Evolutionary conservation across 495 filamentous ascomycete genomes (phyloP).

Genomic region (Durotheca rogersii): DNA sequence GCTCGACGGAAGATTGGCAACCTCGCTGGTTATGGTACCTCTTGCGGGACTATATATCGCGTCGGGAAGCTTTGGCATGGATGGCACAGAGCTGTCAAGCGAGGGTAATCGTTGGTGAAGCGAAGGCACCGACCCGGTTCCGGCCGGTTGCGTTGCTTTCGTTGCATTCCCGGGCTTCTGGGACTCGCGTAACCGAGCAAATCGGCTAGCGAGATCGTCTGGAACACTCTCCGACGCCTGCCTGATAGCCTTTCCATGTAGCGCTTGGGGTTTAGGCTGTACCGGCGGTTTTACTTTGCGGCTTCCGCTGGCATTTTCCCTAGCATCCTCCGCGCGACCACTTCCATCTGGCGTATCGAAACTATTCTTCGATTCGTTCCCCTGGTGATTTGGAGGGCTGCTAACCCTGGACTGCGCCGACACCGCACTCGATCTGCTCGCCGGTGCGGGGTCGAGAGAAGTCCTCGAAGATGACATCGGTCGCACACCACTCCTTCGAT

Average conservation of each 20-base stretch:
- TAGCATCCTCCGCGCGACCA: background rate
- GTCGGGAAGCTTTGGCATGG: constrained; percentile 74
- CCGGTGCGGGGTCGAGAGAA: background rate
- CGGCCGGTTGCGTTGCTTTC: constrained; percentile 39
- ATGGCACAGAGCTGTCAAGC: constrained; percentile 49
- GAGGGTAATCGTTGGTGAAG: constrained; percentile 59
- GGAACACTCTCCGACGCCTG: constrained; percentile 17
- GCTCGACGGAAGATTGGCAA: constrained; percentile 50
- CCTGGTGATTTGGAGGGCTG: constrained; percentile 6
- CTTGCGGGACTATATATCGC: constrained; percentile 81
- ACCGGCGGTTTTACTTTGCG: constrained; percentile 50
- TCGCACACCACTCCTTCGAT: constrained; percentile 53
- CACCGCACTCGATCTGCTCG: constrained; percentile 2
- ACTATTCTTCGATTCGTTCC: background rate
- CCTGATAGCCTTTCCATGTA: constrained; percentile 58
- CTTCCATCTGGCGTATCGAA: background rate
- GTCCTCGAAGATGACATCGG: constrained; percentile 27
- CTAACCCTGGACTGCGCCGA: constrained; percentile 5
- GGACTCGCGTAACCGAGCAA: constrained; percentile 56
- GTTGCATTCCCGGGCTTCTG: constrained; percentile 8
- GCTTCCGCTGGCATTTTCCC: background rate
- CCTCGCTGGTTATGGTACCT: constrained; percentile 56
- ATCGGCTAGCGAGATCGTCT: constrained; percentile 56
- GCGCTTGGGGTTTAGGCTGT: constrained; percentile 62
- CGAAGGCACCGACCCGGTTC: constrained; percentile 51